These are phyloP conservation scores for Poronia punctata DNA, from an alignment of 495 filamentous ascomycete genomes.

Conservation along the genomic window DNA sequence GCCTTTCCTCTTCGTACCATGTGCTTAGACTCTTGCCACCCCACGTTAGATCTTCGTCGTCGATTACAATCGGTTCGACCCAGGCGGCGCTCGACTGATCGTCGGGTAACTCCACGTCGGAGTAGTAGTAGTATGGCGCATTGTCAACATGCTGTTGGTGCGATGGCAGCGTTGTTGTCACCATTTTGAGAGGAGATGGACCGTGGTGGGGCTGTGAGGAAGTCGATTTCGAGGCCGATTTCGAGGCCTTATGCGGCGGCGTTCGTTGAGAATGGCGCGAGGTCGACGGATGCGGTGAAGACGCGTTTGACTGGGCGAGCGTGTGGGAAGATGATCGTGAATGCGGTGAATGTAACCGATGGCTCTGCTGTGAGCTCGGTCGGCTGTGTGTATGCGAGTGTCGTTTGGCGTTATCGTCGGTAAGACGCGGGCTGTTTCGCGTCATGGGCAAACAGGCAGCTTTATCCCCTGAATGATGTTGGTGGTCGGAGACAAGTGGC, in stretches of 20 bases:
- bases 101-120: slow-evolving; percentile 31
- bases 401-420: slow-evolving; percentile 21
- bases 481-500: background rate
- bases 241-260: slow-evolving; percentile 10
- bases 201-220: slow-evolving; percentile 11
- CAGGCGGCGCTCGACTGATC: slow-evolving; percentile 34
- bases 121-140: slow-evolving; percentile 30
- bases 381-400: slow-evolving; percentile 5
- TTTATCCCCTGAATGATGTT: background rate
- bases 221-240: slow-evolving; percentile 9
- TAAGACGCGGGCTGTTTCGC: slow-evolving; percentile 22
- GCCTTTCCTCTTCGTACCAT: slow-evolving; percentile 49
- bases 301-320: slow-evolving; percentile 2
- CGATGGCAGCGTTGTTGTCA: slow-evolving; percentile 18
- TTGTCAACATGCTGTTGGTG: slow-evolving; percentile 14
- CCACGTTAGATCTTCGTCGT: slow-evolving; percentile 51
- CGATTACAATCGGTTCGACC: slow-evolving; percentile 47
- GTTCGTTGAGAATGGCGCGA: slow-evolving; percentile 6
- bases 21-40: slow-evolving; percentile 49
- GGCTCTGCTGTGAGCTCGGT: slow-evolving; percentile 17
- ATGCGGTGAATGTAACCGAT: slow-evolving; percentile 12
- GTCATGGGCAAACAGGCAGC: slow-evolving; percentile 15
- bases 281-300: slow-evolving; percentile 15
- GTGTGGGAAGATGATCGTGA: slow-evolving; percentile 8
- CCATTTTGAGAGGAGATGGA: slow-evolving; percentile 28